A percentile compares a stretch with the other conserved stretches of the same genome.
Conservation (phyloP, 768 basidiomycete genomes). For the Kondoa subrosea region DNA sequence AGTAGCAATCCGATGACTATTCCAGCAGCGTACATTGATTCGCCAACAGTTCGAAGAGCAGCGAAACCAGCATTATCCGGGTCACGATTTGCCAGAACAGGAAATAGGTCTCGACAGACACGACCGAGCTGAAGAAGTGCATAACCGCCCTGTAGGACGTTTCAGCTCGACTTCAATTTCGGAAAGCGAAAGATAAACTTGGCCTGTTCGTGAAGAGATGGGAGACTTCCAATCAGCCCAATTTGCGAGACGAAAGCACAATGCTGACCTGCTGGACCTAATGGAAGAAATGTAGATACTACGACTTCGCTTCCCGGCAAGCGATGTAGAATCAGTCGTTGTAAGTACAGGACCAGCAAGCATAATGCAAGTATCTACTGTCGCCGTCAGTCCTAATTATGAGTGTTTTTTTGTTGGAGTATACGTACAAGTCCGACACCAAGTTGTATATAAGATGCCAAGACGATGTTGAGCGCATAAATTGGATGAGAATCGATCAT, state of each 20-base stretch:
- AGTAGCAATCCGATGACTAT: slow-evolving; percentile 21
- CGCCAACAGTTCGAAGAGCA: too few relatives aligned
- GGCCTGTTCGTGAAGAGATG: too few relatives aligned
- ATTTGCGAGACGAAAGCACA: too few relatives aligned
- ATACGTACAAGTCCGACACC: slow-evolving; percentile 20
- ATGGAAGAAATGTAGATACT: slow-evolving; percentile 23
- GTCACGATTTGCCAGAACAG: slow-evolving; percentile 11
- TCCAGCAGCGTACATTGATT: slow-evolving; percentile 22
- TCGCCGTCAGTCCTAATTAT: neutral
- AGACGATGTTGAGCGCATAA: slow-evolving; percentile 23
- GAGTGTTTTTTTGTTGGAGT: too few relatives aligned
- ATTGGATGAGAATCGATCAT: slow-evolving; percentile 11
- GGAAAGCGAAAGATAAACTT: neutral
- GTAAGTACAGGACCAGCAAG: slow-evolving; percentile 25
- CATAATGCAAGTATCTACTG: slow-evolving; percentile 19
- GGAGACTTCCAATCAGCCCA: too few relatives aligned
- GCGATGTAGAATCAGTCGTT: slow-evolving; percentile 24
- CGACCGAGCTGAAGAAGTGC: slow-evolving; percentile 24
- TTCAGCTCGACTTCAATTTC: neutral
- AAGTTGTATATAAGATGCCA: slow-evolving; percentile 23
- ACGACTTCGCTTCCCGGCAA: slow-evolving; percentile 25
- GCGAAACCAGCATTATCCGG: slow-evolving; percentile 7
- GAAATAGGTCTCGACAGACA: slow-evolving; percentile 21
- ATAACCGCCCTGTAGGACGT: slow-evolving; percentile 15
- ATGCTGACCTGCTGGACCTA: slow-evolving; percentile 20